Base-by-base conservation (phyloP, 1,284 basidiomycete genomes). In the Ustilago shanxiensis region DNA sequence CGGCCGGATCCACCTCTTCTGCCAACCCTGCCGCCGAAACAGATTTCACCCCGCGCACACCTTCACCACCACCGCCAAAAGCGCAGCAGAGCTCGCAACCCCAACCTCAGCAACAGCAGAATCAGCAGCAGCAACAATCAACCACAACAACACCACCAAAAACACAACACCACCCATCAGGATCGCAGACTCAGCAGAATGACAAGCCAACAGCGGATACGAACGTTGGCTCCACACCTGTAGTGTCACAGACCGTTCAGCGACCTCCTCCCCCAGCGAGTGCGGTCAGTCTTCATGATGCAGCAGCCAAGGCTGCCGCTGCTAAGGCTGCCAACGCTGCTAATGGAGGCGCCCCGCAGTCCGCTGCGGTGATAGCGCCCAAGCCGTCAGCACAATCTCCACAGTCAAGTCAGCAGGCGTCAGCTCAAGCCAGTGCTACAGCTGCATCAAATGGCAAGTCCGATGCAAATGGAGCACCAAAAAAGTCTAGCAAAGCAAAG, bases 261-360 rank as follows among this genome's bases (percentile, higher is more conserved):
- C 60, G 64, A 7, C 66, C 66, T 10, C 66, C 66, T 11, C 66
- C 60, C 33, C 66, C 66, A n/a, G 61, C 61, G 28, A 72, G 66
- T 50, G 74, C 70, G 4, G 68, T 71, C 53, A 77, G 66, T 28
- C 66, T 72, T 35, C 70, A 69, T 13, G 56, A 56, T 45, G 67
- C 61, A 24, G 61, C 67, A 29, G 67, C 66, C 18, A 69, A 69
- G 31, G 66, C 61, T 24, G 63, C 67, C 18, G 66, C 63, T 22
- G 60, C 57, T 18, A 58, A 58, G 13, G 64, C 64, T 5, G 61
- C 68, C 37, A 63, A 50, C 24, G 70, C 37, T 24, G 57, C 54
- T 14, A 51, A 50, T 18, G 50, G 49, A 13, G 13, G 9, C 33
- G 37, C 52, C 24, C 13, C 56, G 13, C 51, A 41, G 11, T 13